phyloP scores from a whole-genome alignment of 345 rosid genomes.

The Lumnitzera racemosa region DNA sequence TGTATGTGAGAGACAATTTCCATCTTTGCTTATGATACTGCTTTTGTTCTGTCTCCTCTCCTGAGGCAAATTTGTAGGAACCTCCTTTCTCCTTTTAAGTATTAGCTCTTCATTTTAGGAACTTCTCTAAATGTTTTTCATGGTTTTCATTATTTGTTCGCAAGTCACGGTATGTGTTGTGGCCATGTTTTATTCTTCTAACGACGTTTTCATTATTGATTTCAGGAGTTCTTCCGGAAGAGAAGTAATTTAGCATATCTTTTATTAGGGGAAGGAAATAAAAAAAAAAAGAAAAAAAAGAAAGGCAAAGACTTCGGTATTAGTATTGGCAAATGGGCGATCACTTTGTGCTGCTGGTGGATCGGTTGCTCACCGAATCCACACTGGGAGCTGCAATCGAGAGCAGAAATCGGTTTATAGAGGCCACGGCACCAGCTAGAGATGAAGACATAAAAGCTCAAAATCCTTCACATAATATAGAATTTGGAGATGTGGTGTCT shows the following conservation, averaged over 20 bases:
- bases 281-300: too few relatives aligned
- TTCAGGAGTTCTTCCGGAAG: conserved; percentile 15
- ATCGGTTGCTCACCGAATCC: conserved; percentile 78
- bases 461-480: conserved; percentile 19
- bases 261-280: conserved; percentile 6
- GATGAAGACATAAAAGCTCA: conserved; percentile 23
- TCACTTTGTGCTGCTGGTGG: conserved; percentile 87
- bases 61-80: too few relatives aligned
- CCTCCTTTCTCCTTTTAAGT: too few relatives aligned
- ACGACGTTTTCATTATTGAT: conserved; percentile 21
- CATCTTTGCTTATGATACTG: too few relatives aligned
- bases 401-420: conserved; percentile 49
- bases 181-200: conserved; percentile 8
- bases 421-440: conserved; percentile 22
- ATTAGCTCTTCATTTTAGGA: too few relatives aligned
- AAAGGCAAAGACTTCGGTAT: not conserved
- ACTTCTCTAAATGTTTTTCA: too few relatives aligned
- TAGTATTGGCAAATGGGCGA: conserved; percentile 56
- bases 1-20: too few relatives aligned
- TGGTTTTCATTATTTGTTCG: conserved; percentile 1
- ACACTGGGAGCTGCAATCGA: conserved; percentile 75
- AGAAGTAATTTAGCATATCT: not conserved
- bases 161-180: not conserved
- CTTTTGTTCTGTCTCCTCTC: too few relatives aligned
- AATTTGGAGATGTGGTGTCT: conserved; percentile 34